phyloP scores from a whole-genome alignment of 306 rosid species.

The Lupinus albus region DNA sequence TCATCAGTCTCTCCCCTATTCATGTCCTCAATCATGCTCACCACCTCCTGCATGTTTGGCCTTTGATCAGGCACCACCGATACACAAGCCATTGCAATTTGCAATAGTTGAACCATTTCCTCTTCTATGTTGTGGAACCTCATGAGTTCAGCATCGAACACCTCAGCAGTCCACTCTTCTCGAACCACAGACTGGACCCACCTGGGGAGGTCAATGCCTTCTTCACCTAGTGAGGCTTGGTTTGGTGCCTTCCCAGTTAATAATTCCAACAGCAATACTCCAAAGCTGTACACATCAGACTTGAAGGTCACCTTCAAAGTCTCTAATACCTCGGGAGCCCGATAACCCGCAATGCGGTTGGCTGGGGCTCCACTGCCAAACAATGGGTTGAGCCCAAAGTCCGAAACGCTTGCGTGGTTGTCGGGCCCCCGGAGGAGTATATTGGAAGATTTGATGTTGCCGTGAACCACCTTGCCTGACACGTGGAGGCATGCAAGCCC shows the following conservation, averaged over 20 bases:
- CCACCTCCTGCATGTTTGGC: slow-evolving; percentile 80
- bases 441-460: slow-evolving; percentile 92
- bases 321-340: slow-evolving; percentile 83
- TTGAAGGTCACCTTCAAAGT: slow-evolving; percentile 78
- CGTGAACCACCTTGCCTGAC: slow-evolving; percentile 84
- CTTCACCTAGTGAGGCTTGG: slow-evolving; percentile 91
- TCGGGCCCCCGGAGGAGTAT: slow-evolving; percentile 68
- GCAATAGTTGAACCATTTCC: slow-evolving; percentile 95
- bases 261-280: slow-evolving; percentile 83
- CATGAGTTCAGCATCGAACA: slow-evolving; percentile 90
- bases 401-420: slow-evolving; percentile 70
- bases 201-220: slow-evolving; percentile 88
- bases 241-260: slow-evolving; percentile 94
- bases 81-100: slow-evolving; percentile 93
- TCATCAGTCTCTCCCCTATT: slow-evolving; percentile 82
- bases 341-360: slow-evolving; percentile 81
- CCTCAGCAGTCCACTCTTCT: slow-evolving; percentile 99
- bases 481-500: slow-evolving; percentile 85
- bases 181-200: slow-evolving; percentile 99
- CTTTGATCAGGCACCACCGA: slow-evolving; percentile 89
- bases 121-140: slow-evolving; percentile 90
- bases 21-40: slow-evolving; percentile 94
- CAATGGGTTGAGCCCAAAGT: slow-evolving; percentile 76
- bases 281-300: slow-evolving; percentile 93
- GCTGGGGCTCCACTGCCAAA: slow-evolving; percentile 71